These are phyloP conservation scores for Fraxinus cuspidata DNA, from an alignment of 257 asterid species.

Conservation along the genomic window DNA sequence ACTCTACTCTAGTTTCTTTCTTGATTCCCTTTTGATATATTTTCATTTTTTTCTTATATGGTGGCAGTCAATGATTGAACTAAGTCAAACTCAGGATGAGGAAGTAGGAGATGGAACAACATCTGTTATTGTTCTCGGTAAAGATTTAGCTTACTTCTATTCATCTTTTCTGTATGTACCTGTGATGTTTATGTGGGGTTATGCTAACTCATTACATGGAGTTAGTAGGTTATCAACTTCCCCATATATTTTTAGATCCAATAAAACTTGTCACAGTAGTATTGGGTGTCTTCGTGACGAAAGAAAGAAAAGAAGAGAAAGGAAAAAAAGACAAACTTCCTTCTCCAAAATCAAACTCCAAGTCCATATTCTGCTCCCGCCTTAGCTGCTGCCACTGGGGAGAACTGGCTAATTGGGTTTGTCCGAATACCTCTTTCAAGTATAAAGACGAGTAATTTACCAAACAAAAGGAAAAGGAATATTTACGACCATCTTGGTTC, in stretches of 20 bases:
- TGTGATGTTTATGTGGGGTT: neutral
- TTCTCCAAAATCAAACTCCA: neutral
- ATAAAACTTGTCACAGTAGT: neutral
- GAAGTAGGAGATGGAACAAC: constrained; percentile 99
- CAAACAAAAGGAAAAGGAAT: neutral
- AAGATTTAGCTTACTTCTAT: constrained; percentile 21
- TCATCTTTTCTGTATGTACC: constrained; percentile 8
- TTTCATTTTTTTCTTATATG: neutral
- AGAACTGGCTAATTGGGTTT: neutral
- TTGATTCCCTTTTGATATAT: too few species aligned
- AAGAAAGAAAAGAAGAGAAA: neutral
- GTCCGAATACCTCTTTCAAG: neutral
- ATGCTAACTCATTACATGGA: neutral
- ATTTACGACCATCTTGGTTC: neutral
- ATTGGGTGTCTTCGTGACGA: neutral
- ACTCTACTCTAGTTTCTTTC: too few species aligned
- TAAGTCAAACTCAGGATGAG: constrained; percentile 97
- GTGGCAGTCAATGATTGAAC: constrained; percentile 95
- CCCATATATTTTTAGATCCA: neutral
- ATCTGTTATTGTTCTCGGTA: constrained; percentile 95
- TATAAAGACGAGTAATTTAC: neutral
- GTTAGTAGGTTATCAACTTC: neutral
- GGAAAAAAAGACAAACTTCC: neutral
- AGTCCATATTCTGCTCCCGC: neutral
- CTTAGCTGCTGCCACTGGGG: neutral